phyloP scores from a whole-genome alignment of 2,329 filamentous ascomycete genomes.

The Venturia effusa region DNA sequence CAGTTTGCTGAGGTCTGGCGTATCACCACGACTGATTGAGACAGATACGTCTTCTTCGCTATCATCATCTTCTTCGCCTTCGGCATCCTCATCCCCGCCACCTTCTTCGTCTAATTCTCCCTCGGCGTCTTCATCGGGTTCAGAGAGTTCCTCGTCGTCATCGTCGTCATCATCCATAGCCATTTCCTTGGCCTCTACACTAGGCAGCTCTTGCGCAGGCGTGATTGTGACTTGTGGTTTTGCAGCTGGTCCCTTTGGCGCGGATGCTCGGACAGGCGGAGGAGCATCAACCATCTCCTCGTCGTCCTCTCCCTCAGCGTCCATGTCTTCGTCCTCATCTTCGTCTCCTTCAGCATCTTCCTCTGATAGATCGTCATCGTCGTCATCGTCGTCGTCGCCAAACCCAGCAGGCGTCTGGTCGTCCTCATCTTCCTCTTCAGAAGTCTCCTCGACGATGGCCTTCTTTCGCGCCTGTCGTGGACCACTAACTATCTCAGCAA shows the following conservation, averaged over 20 bases:
- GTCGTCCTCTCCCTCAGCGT: conserved; percentile 22
- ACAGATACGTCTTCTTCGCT: conserved; percentile 44
- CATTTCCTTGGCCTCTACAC: conserved; percentile 41
- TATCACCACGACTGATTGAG: conserved; percentile 43
- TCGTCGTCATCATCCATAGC: conserved; percentile 37
- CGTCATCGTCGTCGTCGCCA: conserved; percentile 15
- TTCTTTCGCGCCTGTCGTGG: conserved; percentile 28
- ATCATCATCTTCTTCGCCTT: conserved; percentile 24
- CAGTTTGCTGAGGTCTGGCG: conserved; percentile 54
- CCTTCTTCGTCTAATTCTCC: conserved; percentile 27
- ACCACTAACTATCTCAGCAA: conserved; percentile 22
- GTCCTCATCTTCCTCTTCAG: conserved; percentile 27
- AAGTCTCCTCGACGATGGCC: conserved; percentile 28
- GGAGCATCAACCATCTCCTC: conserved; percentile 16
- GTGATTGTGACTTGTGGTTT: conserved; percentile 26
- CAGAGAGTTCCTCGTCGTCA: conserved; percentile 32
- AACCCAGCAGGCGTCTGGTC: conserved; percentile 19
- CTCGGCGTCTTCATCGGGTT: conserved; percentile 34
- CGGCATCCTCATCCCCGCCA: conserved; percentile 20
- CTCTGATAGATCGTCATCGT: conserved; percentile 24
- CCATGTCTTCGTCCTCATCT: conserved; percentile 28
- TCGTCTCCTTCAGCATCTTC: conserved; percentile 27
- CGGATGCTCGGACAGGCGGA: conserved; percentile 13
- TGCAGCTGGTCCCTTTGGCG: conserved; percentile 16
- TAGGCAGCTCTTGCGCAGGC: conserved; percentile 21